phyloP scores from a whole-genome alignment of 805 yeast genomes.

The Wickerhamiella galacta region DNA sequence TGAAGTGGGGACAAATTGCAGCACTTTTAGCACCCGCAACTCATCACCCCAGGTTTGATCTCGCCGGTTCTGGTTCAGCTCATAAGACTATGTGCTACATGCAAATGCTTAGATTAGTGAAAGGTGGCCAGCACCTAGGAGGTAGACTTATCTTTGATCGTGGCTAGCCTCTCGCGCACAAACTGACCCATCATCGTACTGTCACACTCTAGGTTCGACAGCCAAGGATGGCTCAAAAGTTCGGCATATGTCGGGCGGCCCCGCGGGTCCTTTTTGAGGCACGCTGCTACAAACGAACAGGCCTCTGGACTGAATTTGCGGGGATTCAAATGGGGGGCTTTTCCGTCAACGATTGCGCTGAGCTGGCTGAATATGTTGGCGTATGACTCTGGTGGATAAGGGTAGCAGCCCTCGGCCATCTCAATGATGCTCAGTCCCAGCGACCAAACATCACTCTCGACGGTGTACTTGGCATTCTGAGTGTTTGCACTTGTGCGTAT shows the following conservation, averaged over 20 bases:
- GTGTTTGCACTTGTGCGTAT: constrained; percentile 27
- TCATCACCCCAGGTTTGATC: too few species aligned
- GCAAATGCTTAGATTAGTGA: too few species aligned
- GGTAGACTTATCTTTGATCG: not conserved
- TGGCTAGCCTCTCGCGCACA: constrained; percentile 16
- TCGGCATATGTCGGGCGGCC: constrained; percentile 66
- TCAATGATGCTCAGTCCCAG: constrained; percentile 75
- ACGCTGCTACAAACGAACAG: constrained; percentile 53
- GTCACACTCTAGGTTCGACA: constrained; percentile 27
- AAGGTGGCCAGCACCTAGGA: not conserved
- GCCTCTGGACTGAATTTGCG: constrained; percentile 57
- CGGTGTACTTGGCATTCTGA: constrained; percentile 58
- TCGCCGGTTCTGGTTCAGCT: too few species aligned
- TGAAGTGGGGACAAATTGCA: too few species aligned
- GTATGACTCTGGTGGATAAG: constrained; percentile 91
- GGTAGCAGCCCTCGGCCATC: constrained; percentile 79
- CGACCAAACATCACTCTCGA: constrained; percentile 93
- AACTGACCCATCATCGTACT: constrained; percentile 24
- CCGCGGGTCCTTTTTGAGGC: constrained; percentile 62
- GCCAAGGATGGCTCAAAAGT: constrained; percentile 73
- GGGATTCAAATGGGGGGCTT: constrained; percentile 63
- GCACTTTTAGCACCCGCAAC: too few species aligned
- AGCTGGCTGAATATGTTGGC: constrained; percentile 82
- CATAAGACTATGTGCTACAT: too few species aligned
- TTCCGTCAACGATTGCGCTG: constrained; percentile 93